Percentiles rank a stretch among this genome's conserved stretches.
These are phyloP conservation scores for Chenopodium formosanum DNA, from an alignment of 148 eudicot genomes.

Conservation along the genomic window DNA sequence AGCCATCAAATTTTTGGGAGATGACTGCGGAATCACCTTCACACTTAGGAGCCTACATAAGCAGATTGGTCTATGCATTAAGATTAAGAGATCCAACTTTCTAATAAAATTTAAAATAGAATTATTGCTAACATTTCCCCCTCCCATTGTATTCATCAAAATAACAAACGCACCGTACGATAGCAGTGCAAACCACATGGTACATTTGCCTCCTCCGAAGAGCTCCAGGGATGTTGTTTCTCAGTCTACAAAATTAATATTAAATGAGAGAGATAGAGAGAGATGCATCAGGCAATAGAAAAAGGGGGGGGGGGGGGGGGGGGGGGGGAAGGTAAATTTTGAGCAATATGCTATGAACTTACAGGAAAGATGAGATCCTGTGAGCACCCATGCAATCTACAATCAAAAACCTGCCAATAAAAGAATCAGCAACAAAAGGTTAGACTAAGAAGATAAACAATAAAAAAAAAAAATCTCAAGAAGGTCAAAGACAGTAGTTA, in stretches of 20 bases:
- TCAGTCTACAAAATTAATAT: slow-evolving; percentile 50
- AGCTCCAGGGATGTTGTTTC: slow-evolving; percentile 66
- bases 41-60: slow-evolving; percentile 43
- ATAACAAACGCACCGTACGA: slow-evolving; percentile 46
- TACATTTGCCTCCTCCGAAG: slow-evolving; percentile 49
- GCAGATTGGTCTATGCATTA: slow-evolving; percentile 8
- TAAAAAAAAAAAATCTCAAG: neutral
- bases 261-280: neutral
- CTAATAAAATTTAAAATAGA: neutral
- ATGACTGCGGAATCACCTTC: slow-evolving; percentile 40
- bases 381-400: slow-evolving; percentile 97
- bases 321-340: too few species aligned
- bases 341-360: slow-evolving; percentile 27
- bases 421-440: slow-evolving; percentile 18
- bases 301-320: neutral
- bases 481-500: slow-evolving; percentile 37
- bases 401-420: slow-evolving; percentile 84
- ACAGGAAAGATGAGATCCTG: slow-evolving; percentile 97
- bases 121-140: neutral
- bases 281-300: slow-evolving; percentile 2
- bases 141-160: neutral
- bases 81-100: neutral
- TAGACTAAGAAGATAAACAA: slow-evolving; percentile 11
- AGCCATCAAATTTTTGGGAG: slow-evolving; percentile 35
- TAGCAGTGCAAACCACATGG: slow-evolving; percentile 84